Conservation (phyloP, 2,329 filamentous ascomycete species). For the Ophiostoma perfectum region DNA sequence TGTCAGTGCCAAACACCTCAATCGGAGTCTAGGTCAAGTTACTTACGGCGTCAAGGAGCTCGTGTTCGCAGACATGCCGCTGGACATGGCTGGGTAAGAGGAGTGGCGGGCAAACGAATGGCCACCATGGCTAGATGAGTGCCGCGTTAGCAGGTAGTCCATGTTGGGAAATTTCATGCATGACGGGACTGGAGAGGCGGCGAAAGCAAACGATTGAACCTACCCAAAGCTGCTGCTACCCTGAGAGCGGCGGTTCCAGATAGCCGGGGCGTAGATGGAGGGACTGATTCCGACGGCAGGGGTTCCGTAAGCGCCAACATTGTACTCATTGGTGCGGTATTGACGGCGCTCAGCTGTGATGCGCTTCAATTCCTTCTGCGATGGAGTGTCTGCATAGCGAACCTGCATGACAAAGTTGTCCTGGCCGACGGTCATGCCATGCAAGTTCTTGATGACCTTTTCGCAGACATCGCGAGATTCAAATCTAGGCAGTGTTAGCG, state of each 20-base stretch:
- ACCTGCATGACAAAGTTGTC: slow-evolving; percentile 85
- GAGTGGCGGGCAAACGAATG: slow-evolving; percentile 3
- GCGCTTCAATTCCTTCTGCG: slow-evolving; percentile 94
- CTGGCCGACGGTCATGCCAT: slow-evolving; percentile 69
- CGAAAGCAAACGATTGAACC: too few species aligned
- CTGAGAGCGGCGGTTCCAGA: slow-evolving; percentile 36
- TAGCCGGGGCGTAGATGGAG: slow-evolving; percentile 40
- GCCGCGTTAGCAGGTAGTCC: too few species aligned
- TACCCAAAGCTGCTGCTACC: slow-evolving; percentile 27
- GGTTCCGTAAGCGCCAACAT: slow-evolving; percentile 64
- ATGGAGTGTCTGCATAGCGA: slow-evolving; percentile 92
- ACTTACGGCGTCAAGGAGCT: background rate
- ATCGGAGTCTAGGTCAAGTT: background rate
- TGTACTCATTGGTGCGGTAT: slow-evolving; percentile 95
- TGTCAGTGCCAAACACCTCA: slow-evolving; percentile 2
- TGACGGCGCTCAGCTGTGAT: slow-evolving; percentile 92
- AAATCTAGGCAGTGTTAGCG: slow-evolving; percentile 55
- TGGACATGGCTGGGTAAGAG: slow-evolving; percentile 14
- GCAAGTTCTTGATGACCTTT: slow-evolving; percentile 78
- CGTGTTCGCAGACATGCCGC: background rate
- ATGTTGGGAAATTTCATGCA: slow-evolving; percentile 9
- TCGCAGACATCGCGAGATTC: slow-evolving; percentile 86
- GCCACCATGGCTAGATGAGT: background rate
- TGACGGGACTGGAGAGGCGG: too few species aligned
- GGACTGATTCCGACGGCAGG: slow-evolving; percentile 54